Evolutionary conservation across 2,329 filamentous ascomycete species (phyloP).

Genomic region (Hirsutella minnesotensis): DNA sequence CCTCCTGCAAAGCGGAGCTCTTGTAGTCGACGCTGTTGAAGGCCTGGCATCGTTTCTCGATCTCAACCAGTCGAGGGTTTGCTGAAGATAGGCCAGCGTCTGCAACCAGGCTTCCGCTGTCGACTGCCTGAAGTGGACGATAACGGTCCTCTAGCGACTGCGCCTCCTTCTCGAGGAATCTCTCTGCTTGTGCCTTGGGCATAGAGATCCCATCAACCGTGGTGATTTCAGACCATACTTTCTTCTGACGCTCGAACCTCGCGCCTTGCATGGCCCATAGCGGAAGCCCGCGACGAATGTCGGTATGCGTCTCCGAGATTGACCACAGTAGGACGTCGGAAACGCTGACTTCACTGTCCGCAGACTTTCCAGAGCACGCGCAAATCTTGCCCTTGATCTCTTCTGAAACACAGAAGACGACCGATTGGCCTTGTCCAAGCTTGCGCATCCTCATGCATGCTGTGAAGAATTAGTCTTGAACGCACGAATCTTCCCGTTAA

Average conservation of each 20-base stretch:
- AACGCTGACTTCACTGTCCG: constrained; percentile 26
- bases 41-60: no score
- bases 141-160: constrained; percentile 41
- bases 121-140: constrained; percentile 20
- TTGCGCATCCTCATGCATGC: constrained; percentile 63
- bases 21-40: no score
- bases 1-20: constrained; percentile 29
- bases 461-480: constrained; percentile 14
- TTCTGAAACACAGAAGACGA: constrained; percentile 45
- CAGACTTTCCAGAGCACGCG: not conserved
- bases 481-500: no score
- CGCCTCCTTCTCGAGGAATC: constrained; percentile 43
- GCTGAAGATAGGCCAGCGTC: not conserved
- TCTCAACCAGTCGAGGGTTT: constrained; percentile 4
- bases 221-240: constrained; percentile 27
- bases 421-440: constrained; percentile 53
- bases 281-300: constrained; percentile 36
- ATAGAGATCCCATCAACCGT: constrained; percentile 37
- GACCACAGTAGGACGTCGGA: constrained; percentile 47
- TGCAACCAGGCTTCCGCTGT: no score
- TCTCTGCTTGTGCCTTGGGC: constrained; percentile 9
- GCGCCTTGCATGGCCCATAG: constrained; percentile 51
- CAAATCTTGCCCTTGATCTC: constrained; percentile 48
- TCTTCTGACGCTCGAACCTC: constrained; percentile 30
- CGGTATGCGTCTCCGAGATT: constrained; percentile 43